Evolutionary conservation across 2,329 filamentous ascomycete genomes (phyloP).

Genomic region (Pestalotiopsis fici): DNA sequence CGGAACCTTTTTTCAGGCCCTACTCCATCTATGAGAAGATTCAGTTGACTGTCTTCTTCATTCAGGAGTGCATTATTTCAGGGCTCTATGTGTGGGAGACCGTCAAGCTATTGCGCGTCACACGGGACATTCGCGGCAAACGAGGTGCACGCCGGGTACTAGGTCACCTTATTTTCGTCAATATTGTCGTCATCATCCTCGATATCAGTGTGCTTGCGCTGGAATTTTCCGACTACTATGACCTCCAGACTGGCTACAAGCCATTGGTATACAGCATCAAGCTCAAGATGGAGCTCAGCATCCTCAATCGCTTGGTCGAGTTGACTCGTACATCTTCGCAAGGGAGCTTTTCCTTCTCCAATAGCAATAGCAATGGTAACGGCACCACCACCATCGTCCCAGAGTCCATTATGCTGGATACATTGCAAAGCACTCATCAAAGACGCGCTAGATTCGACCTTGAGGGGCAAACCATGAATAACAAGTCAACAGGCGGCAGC

Average conservation of each 20-base stretch:
- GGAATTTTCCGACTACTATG: conserved; percentile 36
- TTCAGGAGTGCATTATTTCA: conserved; percentile 29
- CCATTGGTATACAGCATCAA: conserved; percentile 34
- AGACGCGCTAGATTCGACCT: not conserved
- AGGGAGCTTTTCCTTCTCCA: conserved; percentile 1
- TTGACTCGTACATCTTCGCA: not conserved
- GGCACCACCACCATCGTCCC: not conserved
- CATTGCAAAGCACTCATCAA: not conserved
- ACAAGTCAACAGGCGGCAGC: not conserved
- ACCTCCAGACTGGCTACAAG: conserved; percentile 33
- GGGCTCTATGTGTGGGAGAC: conserved; percentile 31
- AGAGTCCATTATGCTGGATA: not conserved
- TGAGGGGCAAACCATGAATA: not conserved
- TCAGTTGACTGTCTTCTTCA: conserved; percentile 31
- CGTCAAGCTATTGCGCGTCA: not conserved
- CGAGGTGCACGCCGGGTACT: conserved; percentile 20
- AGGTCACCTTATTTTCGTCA: conserved; percentile 35
- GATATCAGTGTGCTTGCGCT: conserved; percentile 37
- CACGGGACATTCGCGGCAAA: conserved; percentile 10
- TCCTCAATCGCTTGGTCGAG: conserved; percentile 32
- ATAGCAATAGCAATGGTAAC: not conserved
- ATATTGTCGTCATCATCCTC: conserved; percentile 38
- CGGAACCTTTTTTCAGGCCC: conserved; percentile 18
- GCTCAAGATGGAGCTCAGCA: conserved; percentile 34
- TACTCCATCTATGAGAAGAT: conserved; percentile 29